Conservation (phyloP, 139 green algal species). For the Penium margaritaceum region DNA sequence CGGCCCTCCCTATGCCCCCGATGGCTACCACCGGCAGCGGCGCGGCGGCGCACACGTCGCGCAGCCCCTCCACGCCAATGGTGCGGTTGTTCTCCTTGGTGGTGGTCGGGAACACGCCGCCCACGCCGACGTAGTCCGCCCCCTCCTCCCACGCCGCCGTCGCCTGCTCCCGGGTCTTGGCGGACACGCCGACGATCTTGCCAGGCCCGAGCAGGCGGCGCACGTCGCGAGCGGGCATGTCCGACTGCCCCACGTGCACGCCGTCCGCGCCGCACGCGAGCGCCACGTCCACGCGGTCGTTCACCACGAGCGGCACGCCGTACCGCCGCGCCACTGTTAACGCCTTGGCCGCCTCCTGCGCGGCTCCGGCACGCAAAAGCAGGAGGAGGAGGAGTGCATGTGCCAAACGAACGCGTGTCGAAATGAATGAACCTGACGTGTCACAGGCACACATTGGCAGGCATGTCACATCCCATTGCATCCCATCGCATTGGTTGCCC, state of each 20-base stretch:
- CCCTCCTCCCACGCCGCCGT: slow-evolving; percentile 56
- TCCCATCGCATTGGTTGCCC: no score
- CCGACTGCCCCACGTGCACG: slow-evolving; percentile 79
- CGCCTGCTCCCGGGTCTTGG: slow-evolving; percentile 67
- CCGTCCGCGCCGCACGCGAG: slow-evolving; percentile 73
- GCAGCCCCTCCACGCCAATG: slow-evolving; percentile 67
- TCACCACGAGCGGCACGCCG: slow-evolving; percentile 79
- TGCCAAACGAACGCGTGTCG: no score
- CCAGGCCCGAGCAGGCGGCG: slow-evolving; percentile 60
- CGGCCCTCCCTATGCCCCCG: no score
- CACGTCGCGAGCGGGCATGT: slow-evolving; percentile 62
- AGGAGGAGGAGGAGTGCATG: no score
- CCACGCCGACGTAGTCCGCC: slow-evolving; percentile 81
- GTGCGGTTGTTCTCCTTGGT: slow-evolving; percentile 73
- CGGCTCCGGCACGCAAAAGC: no score
- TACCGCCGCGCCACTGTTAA: slow-evolving; percentile 18
- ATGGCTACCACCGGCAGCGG: slow-evolving; percentile 81
- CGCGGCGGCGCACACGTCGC: slow-evolving; percentile 49
- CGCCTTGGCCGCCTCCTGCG: slow-evolving; percentile 32
- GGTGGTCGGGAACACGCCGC: slow-evolving; percentile 63
- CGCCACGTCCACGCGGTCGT: slow-evolving; percentile 86
- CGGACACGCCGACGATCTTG: slow-evolving; percentile 76
- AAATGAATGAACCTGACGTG: no score
- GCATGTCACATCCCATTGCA: no score
- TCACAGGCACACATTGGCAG: no score